These are phyloP conservation scores for Lathyrus sativus DNA, from an alignment of 306 rosid species.

Conservation along the genomic window DNA sequence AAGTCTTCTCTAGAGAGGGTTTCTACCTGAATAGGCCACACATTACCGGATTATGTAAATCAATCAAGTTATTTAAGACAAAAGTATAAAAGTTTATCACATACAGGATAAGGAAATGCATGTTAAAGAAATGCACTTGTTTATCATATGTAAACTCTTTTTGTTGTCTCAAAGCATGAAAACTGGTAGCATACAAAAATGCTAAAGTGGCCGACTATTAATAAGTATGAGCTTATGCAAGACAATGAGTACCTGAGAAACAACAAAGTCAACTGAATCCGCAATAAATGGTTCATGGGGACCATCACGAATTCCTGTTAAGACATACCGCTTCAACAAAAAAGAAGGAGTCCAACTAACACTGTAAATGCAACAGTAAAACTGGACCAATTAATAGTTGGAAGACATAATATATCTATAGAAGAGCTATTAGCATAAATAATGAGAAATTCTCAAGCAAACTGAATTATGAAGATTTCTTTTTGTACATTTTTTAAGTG, in stretches of 20 bases:
- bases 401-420: slow-evolving; percentile 28
- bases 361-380: slow-evolving; percentile 56
- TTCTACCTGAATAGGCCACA: slow-evolving; percentile 72
- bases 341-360: slow-evolving; percentile 98
- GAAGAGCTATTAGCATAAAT: slow-evolving; percentile 26
- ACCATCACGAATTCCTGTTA: slow-evolving; percentile 97
- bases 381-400: slow-evolving; percentile 43
- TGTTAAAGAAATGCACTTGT: slow-evolving; percentile 14
- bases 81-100: neutral
- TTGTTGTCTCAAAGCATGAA: slow-evolving; percentile 16
- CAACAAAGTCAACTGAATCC: slow-evolving; percentile 97
- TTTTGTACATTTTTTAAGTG: too few species aligned
- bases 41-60: slow-evolving; percentile 9
- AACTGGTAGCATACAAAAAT: slow-evolving; percentile 21
- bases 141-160: slow-evolving; percentile 2
- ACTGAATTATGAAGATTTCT: neutral
- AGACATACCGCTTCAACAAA: slow-evolving; percentile 92
- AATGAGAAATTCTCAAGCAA: slow-evolving; percentile 18
- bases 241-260: slow-evolving; percentile 82
- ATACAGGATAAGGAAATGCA: slow-evolving; percentile 14
- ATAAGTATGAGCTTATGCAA: slow-evolving; percentile 33
- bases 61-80: slow-evolving; percentile 20
- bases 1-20: slow-evolving; percentile 88
- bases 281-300: slow-evolving; percentile 99
- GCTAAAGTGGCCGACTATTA: slow-evolving; percentile 13